Evolutionary conservation across 257 asterid genomes (phyloP).

Genomic region (Nyctanthes arbortristis): DNA sequence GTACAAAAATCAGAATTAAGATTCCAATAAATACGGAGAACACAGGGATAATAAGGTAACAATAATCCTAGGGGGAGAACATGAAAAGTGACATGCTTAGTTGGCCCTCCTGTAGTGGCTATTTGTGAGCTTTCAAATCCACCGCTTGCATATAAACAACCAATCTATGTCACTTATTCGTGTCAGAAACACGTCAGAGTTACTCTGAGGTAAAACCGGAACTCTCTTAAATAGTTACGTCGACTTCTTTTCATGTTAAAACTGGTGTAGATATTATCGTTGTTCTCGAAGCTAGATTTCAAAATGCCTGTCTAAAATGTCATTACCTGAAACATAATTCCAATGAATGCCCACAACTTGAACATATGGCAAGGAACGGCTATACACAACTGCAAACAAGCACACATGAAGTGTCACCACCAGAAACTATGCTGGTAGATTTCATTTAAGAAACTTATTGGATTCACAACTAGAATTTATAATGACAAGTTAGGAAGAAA

Average conservation of each 20-base stretch:
- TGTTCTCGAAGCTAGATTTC: neutral
- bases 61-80: too few species aligned
- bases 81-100: too few species aligned
- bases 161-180: too few species aligned
- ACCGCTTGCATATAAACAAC: too few species aligned
- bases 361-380: constrained; percentile 98
- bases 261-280: neutral
- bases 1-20: constrained; percentile 24
- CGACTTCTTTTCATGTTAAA: neutral
- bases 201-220: neutral
- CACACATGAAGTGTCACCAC: constrained; percentile 20
- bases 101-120: too few species aligned
- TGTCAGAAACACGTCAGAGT: too few species aligned
- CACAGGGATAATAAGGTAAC: neutral
- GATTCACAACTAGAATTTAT: constrained; percentile 17
- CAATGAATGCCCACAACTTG: constrained; percentile 94
- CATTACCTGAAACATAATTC: constrained; percentile 92
- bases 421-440: constrained; percentile 3
- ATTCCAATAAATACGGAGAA: neutral
- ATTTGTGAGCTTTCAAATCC: too few species aligned
- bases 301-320: neutral
- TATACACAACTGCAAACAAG: constrained; percentile 68
- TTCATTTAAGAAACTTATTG: constrained; percentile 8
- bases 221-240: neutral
- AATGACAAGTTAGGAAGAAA: constrained; percentile 5